These are phyloP conservation scores for Silene coronaria DNA, from an alignment of 179 eudicot species.

Conservation along the genomic window DNA sequence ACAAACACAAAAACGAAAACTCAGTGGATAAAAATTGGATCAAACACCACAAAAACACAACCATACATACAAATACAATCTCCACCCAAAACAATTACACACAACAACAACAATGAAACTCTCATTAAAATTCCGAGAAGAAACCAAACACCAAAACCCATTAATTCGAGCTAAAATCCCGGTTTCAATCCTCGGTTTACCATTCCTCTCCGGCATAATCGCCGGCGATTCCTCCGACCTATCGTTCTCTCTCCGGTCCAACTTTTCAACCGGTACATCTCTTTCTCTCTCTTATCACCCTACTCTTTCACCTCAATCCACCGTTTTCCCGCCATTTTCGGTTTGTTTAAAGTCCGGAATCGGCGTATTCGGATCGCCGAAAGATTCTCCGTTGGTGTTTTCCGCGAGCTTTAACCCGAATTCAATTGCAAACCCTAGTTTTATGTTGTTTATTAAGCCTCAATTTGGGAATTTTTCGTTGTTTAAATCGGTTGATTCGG, in stretches of 20 bases:
- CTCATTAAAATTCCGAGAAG: constrained; percentile 57
- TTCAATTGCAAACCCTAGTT: constrained; percentile 40
- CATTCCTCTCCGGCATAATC: constrained; percentile 56
- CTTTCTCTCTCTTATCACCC: constrained; percentile 66
- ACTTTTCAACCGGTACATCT: constrained; percentile 64
- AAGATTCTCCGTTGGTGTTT: constrained; percentile 61
- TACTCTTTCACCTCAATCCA: constrained; percentile 44
- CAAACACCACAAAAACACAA: too few relatives aligned
- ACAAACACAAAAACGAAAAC: background rate
- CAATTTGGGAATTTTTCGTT: constrained; percentile 73
- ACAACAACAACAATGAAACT: constrained; percentile 42
- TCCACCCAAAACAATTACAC: background rate
- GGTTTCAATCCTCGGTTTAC: constrained; percentile 54
- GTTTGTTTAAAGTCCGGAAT: constrained; percentile 67
- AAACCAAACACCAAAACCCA: constrained; percentile 34
- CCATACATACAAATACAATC: too few relatives aligned
- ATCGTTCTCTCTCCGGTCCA: constrained; percentile 62
- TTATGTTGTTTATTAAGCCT: constrained; percentile 65
- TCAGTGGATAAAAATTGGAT: background rate
- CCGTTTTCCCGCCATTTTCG: constrained; percentile 40
- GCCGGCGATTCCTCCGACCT: constrained; percentile 69
- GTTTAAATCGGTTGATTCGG: constrained; percentile 45
- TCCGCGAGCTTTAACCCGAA: constrained; percentile 58
- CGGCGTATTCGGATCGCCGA: constrained; percentile 67
- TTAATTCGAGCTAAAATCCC: constrained; percentile 81